Base-by-base conservation (phyloP, 2,329 filamentous ascomycete species). In the Fonsecaea multimorphosa region DNA sequence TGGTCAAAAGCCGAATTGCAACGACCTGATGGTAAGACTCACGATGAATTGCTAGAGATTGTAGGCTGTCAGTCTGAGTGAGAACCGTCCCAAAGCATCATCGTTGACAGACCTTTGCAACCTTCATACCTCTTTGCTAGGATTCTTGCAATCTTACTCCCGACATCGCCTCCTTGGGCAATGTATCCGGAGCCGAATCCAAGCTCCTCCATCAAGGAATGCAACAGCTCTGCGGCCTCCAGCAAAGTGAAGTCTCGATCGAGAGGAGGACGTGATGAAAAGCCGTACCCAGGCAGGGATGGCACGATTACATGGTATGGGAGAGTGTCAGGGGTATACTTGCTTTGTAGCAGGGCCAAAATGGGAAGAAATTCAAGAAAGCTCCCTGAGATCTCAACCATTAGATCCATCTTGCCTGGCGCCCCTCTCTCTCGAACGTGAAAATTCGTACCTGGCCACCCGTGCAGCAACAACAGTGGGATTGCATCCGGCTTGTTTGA, bases 281-380 rank as follows among this genome's bases (percentile, higher is more conserved):
- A 82, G 0, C 78, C 78, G 69, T 84, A 88, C 8, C 85, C 86
- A 0, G 84, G 83, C 1, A 87, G 74, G 0, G 82, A 85, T 0
- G 86, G 86, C 0, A 84, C 81, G 36, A 88, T 79, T 40, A 88
- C 73, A 68, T 88, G 85, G 70, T 85, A 88, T 0, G 86, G 85
- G n/a, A 87, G 74, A 0, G 75, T 77, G 0, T 81, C 74, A 0
- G 83, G 78, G 0, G 79, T 79, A 71, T 87, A 86, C 14, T 34
- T 82, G 2, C 76, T 70, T 29, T 73, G 73, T 1, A 88, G 72
- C 2, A 83, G 51, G 0, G 79, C 72, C 59, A 88, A 72, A 4
- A 86, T 76, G 1, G 80, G 80, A 1, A 88, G 70, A 69, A 88
- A 88, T 66, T 88, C 86, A 0, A 84, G 72, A 65, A 86, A 84